Evolutionary conservation across 2,329 filamentous ascomycete genomes (phyloP), one percentile per base, ranked within the genome.

Genomic region (Cordyceps sp.): DNA sequence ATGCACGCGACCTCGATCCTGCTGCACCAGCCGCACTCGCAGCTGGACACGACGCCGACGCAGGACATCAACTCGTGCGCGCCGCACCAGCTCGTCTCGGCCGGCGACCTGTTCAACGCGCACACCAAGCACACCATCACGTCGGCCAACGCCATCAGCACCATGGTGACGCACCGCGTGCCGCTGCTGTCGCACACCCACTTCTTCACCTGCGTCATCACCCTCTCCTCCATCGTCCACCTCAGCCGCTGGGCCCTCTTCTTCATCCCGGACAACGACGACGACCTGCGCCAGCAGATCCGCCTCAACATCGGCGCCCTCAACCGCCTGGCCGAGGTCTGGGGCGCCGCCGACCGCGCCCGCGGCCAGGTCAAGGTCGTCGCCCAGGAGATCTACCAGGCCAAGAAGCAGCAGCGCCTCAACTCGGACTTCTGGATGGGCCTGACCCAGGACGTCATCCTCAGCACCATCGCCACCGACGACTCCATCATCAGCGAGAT

Each of bases 101-200:
- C 61, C 10, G 63, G 63, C 8, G 57, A 69, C 16, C 47, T 53
- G 18, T 72, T 69, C 53, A 80, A 65, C 50, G 63, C 59, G 13
- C 82, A 92, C 54, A 85, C 83, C 1, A 73, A 73, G 34, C 86
- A 92, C 54, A 84, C 82, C 6, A 71, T 92, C 36, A 70, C 75
- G 20, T 79, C 82, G 0, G 84, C 86, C 1, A 77, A 77, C 42
- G 76, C 80, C 33, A 78, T 93, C 38, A 79, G 78, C 37, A 69
- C 72, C 41, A 64, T 86, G 42, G 72, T 84, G 30, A 78, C 78
- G 1, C 70, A 92, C 29, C 79, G 81, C 0, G 72, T 77, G 5
- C 68, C 75, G 0, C 59, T 88, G 2, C 64, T 77, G 5, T 72
- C 71, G 21, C 83, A 93, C 54, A 85, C 74, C 0, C 82, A 84